Evolutionary conservation across 768 basidiomycete species (phyloP), one percentile per base, ranked within the genome.

Genomic region (Hemileccinum impolitum): DNA sequence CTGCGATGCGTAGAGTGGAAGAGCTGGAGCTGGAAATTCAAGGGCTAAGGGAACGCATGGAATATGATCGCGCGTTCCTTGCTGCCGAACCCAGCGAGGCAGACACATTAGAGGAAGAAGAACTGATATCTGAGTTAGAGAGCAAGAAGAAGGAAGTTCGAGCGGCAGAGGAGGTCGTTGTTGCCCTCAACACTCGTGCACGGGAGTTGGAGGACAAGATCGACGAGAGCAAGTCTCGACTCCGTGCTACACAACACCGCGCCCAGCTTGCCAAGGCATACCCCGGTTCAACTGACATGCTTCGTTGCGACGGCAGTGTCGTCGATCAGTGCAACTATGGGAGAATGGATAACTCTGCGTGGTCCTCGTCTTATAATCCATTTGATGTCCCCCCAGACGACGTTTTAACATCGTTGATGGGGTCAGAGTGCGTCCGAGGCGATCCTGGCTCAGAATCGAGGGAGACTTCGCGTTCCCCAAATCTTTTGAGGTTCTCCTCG

Each of bases 161-260:
- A 43, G 72, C 76, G 11, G 72, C 83, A 21, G 88, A 93, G 63
- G 87, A 87, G 43, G 73, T 82, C 14, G 73, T 90, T 17, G 69
- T 74, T 39, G 74, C 79, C 10, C 73, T 90, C 31, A 83, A 77
- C 60, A 72, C 74, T 31, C 81, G 85, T 43, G 82, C 86, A 39
- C 78, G 81, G 53, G 87, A 86, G 58, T 69, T 93, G 48, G 90
- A 94, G 66, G 84, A 84, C 41, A 78, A 72, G 57, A 75, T 93
- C 31, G 74, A 78, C 28, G 74, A 77, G 50, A 81, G 83, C 66
- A 82, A 76, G 68, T 80, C 80, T 54, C 74, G 74, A 47, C 69
- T 94, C 48, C 74, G 68, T 53, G 62, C 67, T n/a, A 73, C 80
- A 32, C 81, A 80, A 56, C 82, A 83, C 54, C 78, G 75, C 43